Percentiles rank a stretch among this genome's conserved stretches.
Evolutionary conservation across 768 basidiomycete species (phyloP).

Genomic region (Collybiopsis confluens): DNA sequence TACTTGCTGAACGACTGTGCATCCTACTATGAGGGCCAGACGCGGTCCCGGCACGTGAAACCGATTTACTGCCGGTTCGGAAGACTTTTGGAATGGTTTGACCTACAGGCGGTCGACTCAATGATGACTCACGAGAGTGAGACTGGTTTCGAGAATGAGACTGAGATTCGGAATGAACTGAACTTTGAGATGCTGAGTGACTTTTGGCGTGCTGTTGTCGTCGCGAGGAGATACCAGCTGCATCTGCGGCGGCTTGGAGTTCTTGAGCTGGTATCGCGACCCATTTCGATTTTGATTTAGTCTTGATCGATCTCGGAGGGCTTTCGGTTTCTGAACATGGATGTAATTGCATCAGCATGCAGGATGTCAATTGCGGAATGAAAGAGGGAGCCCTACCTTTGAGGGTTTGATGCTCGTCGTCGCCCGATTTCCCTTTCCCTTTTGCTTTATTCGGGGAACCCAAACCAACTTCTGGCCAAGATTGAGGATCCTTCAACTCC

Average conservation of each 20-base stretch:
- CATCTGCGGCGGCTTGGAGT: conserved; percentile 5
- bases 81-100: neutral
- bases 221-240: neutral
- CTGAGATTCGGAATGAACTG: neutral
- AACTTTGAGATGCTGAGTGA: neutral
- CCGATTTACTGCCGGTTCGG: neutral
- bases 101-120: neutral
- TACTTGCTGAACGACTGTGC: conserved; percentile 2
- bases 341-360: neutral
- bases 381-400: neutral
- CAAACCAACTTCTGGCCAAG: conserved; percentile 6
- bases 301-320: neutral
- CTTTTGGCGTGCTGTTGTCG: neutral
- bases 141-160: conserved; percentile 5
- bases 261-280: conserved; percentile 5
- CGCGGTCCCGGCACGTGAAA: neutral
- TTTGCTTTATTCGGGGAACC: neutral
- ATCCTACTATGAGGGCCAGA: neutral
- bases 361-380: neutral
- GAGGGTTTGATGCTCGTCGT: neutral
- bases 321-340: neutral
- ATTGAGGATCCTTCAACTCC: neutral
- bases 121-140: neutral
- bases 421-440: neutral
- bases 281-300: conserved; percentile 7